Evolutionary conservation across 345 rosid species (phyloP).

Genomic region (Eucalyptus marginata): DNA sequence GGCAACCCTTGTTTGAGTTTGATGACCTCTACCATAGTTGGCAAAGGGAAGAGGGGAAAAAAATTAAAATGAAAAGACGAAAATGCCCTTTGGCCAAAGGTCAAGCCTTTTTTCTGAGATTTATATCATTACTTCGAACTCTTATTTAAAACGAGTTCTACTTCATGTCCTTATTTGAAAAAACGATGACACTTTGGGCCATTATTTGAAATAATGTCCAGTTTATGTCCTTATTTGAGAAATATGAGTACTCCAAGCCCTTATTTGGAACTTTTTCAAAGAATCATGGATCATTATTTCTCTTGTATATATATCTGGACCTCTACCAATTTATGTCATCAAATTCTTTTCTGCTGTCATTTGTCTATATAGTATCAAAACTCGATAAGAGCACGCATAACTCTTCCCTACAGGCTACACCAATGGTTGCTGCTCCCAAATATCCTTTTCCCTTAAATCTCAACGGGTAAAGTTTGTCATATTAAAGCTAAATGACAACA

Average conservation of each 20-base stretch:
- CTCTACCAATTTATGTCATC: neutral
- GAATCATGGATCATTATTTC: neutral
- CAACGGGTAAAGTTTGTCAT: neutral
- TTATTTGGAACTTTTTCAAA: no score
- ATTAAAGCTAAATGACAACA: neutral
- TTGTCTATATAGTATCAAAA: neutral
- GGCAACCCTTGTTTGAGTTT: no score
- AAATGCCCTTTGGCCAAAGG: no score
- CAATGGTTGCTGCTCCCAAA: neutral
- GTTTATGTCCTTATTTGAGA: no score
- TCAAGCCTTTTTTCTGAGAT: no score
- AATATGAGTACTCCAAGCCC: rapidly evolving
- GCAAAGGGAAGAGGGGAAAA: rapidly evolving
- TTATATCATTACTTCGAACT: rapidly evolving
- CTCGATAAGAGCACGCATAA: neutral
- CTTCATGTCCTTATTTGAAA: rapidly evolving
- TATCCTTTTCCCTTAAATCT: neutral
- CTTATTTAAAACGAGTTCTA: no score
- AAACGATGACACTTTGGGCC: rapidly evolving
- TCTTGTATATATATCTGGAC: no score
- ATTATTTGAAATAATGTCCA: no score
- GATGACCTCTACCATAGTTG: no score
- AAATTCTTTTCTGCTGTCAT: neutral
- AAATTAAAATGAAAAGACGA: rapidly evolving
- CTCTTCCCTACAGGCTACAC: neutral